Evolutionary conservation across 2,329 filamentous ascomycete species (phyloP), one percentile per base, ranked within the genome.

Genomic region (Colletotrichum lupini): DNA sequence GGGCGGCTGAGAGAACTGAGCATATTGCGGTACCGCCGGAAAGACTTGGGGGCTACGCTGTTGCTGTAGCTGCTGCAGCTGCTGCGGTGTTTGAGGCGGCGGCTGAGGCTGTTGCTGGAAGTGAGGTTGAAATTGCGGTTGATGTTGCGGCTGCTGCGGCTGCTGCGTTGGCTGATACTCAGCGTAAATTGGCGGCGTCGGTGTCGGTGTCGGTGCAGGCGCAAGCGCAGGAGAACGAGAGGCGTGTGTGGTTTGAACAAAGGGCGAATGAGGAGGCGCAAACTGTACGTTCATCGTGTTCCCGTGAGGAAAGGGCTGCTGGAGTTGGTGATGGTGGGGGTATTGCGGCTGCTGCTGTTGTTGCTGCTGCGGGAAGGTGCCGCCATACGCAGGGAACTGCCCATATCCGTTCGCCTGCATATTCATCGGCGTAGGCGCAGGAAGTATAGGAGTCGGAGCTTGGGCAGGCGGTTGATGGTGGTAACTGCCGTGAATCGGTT

Each of bases 381-480:
- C 75, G 76, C 77, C 74, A 57, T 72, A 77, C 55, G 62, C 66
- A 56, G 75, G 30, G 60, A 73, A 71, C 28, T 77, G 75, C n/a
- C 53, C 60, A 30, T 75, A 67, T n/a, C 64, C 64, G 42, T 74
- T 75, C 30, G 71, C 32, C 46, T 73, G 73, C 53, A 74, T 72
- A n/a, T 73, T 75, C 64, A 76, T 74, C 75, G 75, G 59, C 66
- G 76, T n/a, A 77, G 76, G 55, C 77, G 76, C 75, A 72, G 76
- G 75, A 76, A 74, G 46, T 74, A 74, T 64, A 76, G 77, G 72
- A 77, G 77, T 16, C 76, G 77, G 37, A 76, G 80, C 42, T 70
- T 74, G 46, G 77, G 79, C 53, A 58, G 67, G 76, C n/a, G 79
- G 78, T 16, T 78, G 78, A 58, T 79, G 77, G 22, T 79, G 77